phyloP scores from a whole-genome alignment of 2,329 filamentous ascomycete species.

The Graphium sp. region DNA sequence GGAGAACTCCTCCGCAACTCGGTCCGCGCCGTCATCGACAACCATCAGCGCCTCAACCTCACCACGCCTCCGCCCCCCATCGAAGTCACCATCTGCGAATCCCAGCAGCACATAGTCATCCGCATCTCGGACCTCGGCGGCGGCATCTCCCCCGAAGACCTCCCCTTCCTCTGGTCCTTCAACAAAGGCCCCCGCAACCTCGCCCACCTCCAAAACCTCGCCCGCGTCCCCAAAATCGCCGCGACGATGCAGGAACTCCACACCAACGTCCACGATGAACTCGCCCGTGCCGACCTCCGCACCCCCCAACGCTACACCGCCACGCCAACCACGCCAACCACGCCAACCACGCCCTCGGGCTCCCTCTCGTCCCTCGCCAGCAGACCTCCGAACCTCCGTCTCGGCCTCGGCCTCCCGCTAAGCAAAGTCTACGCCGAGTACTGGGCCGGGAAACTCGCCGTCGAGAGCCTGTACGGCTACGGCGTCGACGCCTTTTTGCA shows the following conservation, averaged over 20 bases:
- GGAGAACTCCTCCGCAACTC: constrained; percentile 91
- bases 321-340: constrained; percentile 12
- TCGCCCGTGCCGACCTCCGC: constrained; percentile 22
- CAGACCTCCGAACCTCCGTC: constrained; percentile 67
- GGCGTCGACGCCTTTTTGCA: constrained; percentile 92
- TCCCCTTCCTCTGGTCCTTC: constrained; percentile 93
- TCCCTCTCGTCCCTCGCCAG: constrained; percentile 69
- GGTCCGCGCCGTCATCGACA: constrained; percentile 79
- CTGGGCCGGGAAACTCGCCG: constrained; percentile 82
- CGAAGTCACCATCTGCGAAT: constrained; percentile 87
- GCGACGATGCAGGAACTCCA: constrained; percentile 78
- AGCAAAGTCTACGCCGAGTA: constrained; percentile 94
- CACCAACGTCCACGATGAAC: constrained; percentile 19
- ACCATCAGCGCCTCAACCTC: constrained; percentile 28
- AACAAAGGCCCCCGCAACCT: constrained; percentile 75
- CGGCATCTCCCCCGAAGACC: constrained; percentile 67
- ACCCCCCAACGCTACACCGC: constrained; percentile 17
- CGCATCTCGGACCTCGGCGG: constrained; percentile 91
- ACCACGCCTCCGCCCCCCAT: constrained; percentile 56
- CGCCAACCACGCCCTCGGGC: constrained; percentile 20
- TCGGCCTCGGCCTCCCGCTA: constrained; percentile 88
- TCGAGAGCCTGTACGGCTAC: constrained; percentile 90
- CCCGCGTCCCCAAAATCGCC: constrained; percentile 75
- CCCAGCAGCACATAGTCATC: constrained; percentile 87
- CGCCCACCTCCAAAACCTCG: constrained; percentile 67